phyloP scores from a whole-genome alignment of 352 stramenopile species.

The Peronospora destructor region DNA sequence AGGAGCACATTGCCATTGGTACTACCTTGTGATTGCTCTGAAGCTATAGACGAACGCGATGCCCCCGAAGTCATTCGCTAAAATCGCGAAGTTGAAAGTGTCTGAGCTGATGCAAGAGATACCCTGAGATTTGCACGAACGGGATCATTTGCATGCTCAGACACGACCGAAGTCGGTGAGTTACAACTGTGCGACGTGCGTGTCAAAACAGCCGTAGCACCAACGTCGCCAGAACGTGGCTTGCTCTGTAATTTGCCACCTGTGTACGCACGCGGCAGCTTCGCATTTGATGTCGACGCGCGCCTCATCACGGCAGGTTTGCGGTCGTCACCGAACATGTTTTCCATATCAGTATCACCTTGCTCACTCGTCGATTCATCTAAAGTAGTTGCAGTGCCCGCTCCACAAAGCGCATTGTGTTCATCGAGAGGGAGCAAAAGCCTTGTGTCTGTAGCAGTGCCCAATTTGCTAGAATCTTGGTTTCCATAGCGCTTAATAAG shows the following conservation, averaged over 20 bases:
- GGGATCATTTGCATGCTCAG: too few species aligned
- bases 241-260: slow-evolving; percentile 22
- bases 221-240: slow-evolving; percentile 17
- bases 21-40: slow-evolving; percentile 24
- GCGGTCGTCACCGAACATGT: background rate
- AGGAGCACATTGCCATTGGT: slow-evolving; percentile 54
- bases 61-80: too few species aligned
- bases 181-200: slow-evolving; percentile 20
- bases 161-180: slow-evolving; percentile 19
- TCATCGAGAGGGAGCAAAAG: slow-evolving; percentile 27
- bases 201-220: slow-evolving; percentile 20
- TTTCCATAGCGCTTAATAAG: slow-evolving; percentile 23
- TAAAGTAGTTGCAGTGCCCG: slow-evolving; percentile 3
- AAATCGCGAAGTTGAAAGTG: too few species aligned
- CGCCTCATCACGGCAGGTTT: slow-evolving; percentile 8
- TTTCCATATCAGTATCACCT: slow-evolving; percentile 4
- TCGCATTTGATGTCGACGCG: slow-evolving; percentile 26
- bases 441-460: slow-evolving; percentile 19
- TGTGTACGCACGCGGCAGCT: slow-evolving; percentile 26
- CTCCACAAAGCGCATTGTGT: slow-evolving; percentile 20
- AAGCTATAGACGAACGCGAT: slow-evolving; percentile 26
- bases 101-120: too few species aligned
- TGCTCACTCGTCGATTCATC: slow-evolving; percentile 10
- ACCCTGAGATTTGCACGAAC: too few species aligned
- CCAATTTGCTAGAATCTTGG: slow-evolving; percentile 5